Evolutionary conservation across 371 early-diverging fungal species (phyloP), one percentile per base, ranked within the genome.

Genomic region (Apophysomyces trapeziformis): DNA sequence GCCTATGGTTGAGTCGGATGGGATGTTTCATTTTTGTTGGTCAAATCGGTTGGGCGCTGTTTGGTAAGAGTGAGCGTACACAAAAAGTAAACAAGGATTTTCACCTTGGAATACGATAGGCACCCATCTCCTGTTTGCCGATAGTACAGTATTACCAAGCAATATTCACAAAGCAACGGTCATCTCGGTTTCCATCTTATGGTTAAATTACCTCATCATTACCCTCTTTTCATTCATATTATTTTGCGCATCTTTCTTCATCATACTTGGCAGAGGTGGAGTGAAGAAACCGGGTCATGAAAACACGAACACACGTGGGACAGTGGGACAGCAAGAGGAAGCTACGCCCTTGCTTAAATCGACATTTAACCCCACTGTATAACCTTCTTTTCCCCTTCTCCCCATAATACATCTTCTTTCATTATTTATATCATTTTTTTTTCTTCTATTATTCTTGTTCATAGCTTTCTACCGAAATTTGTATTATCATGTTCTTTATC

Each of bases 241-340:
- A 38, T 67, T 75, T 47, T 75, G 75, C 62, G 75, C 75, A 35
- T 75, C 75, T 5, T 66, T 75, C 44, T 75, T 75, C 46, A 69
- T 75, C 59, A 56, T 75, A 36, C 65, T 75, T 43, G 75, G 75
- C 39, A 57, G 43, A 50, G 65, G 37, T 66, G 41, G 50, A 38
- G 57, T 47, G 21, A 38, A 41, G 21, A 50, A 18, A n/a, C 21
- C 54, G 5, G 7, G 37, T 36, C 58, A 58, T 58, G 58, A 18
- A 36, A 16, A 58, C 37, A 58, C 58, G 58, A 50, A 35, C 54
- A 50, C 54, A 50, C 16, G 54, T 6, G 54, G 21, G 21, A n/a
- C 54, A 21, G 9, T 26, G 43, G 61, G 58, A 16, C 62, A 61
- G 14, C 65, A 64, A 35, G 63, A 65, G 39, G 72, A 72, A 54